Base-by-base conservation (phyloP, 2,329 filamentous ascomycete species). In the Rutstroemia sp. region DNA sequence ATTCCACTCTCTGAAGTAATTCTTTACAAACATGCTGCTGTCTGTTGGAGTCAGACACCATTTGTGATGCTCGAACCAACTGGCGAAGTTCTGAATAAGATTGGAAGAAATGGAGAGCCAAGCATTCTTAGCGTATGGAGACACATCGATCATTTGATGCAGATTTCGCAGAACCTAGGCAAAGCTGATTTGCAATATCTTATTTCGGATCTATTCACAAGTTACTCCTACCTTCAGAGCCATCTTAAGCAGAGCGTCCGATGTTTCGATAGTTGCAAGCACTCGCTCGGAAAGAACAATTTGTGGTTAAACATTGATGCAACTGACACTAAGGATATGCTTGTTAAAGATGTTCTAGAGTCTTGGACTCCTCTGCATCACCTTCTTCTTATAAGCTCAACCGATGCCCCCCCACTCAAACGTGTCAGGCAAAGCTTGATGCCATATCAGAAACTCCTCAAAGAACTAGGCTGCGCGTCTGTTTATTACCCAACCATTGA, bases 31-130 rank as follows among this genome's bases (percentile, higher is more conserved):
- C 19, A 65, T 52, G 54, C 44, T 21, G 37, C 59, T 5, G 41
- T 66, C 1, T 66, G 65, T 30, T 67, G 63, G 63, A 66, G 60
- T 23, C 63, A 66, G 21, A 63, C 58, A 4, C 47, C 60, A n/a
- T 67, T 66, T 49, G 44, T 58, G 2, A 7, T 44, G 27, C 45
- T 58, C 16, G 34, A 60, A 30, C 65, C 63, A 8, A 59, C 57
- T 19, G 8, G 7, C 47, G 54, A 62, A 21, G 49, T 62, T 14
- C 41, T 65, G 4, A 25, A 16, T 21, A 44, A 46, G 1, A 47
- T 59, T 8, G 4, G 21, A 5, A 46, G 16, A 16, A 19, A 44
- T 4, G 57, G 59, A 5, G 25, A 51, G 14, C 63, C 64, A 8
- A 3, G n/a, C 1, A 48, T 60, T 14, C 12, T 45, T 1, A 54